Evolutionary conservation across 441 rosid species (phyloP).

Genomic region (Corymbia citriodora): DNA sequence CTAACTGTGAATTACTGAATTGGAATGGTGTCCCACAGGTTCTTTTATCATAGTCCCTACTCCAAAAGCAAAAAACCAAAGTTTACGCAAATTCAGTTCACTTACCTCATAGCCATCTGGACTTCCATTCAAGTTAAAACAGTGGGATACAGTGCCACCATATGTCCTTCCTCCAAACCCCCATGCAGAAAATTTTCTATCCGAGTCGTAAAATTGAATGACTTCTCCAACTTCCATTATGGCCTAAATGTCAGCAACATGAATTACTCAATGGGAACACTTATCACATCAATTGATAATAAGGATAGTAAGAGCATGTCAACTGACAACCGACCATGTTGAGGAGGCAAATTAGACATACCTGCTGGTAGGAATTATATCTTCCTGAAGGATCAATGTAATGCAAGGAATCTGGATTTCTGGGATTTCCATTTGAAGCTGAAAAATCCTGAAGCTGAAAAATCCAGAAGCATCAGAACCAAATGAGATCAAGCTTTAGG

Average conservation of each 20-base stretch:
- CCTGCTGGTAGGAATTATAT: constrained; percentile 77
- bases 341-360: background rate
- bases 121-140: constrained; percentile 73
- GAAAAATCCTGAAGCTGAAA: constrained; percentile 46
- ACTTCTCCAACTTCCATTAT: constrained; percentile 84
- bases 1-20: background rate
- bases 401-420: constrained; percentile 57
- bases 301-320: background rate
- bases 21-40: background rate
- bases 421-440: constrained; percentile 89
- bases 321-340: background rate
- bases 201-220: constrained; percentile 77
- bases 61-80: background rate
- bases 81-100: background rate
- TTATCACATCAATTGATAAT: background rate
- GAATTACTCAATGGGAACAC: background rate
- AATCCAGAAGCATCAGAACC: background rate
- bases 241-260: constrained; percentile 38
- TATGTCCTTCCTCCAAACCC: constrained; percentile 78
- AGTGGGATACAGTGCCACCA: constrained; percentile 58
- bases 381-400: constrained; percentile 72
- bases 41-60: background rate
- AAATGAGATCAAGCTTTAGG: background rate
- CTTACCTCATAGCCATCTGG: constrained; percentile 49
- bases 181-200: constrained; percentile 74